Evolutionary conservation across 1,284 basidiomycete genomes (phyloP), one percentile per base, ranked within the genome.

Genomic region (Ceratobasidium sp.): DNA sequence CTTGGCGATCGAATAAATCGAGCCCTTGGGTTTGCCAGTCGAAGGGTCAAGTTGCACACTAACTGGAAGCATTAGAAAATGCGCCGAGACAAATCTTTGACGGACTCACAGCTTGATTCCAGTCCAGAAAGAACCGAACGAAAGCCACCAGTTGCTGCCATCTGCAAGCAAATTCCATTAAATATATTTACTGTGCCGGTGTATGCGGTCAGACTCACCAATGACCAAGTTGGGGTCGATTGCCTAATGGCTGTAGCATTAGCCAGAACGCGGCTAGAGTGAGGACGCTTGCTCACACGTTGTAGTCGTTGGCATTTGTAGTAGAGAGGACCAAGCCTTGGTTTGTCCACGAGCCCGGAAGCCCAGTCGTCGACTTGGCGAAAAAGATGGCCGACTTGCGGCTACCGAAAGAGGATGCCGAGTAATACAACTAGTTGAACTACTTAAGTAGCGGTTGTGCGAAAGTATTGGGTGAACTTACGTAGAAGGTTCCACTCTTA

Each of bases 261-360:
- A 50, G 17, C 1, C 1, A 13, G n/a, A 25, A 40, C 58, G 49
- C 58, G 68, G 55, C 15, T 42, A 35, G 49, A 34, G 38, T 40
- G 17, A 17, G 38, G 8, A 40, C 62, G 32, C 13, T 53, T 25
- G 25, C 15, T 73, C 80, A 60, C 65, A 84, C 85, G 73, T 87
- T 87, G 73, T 83, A 86, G 58, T 79, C 78, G 57, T 80, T 79
- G 3, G 76, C 72, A 8, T 73, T 72, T 1, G 78, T 75, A 0
- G 83, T 83, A 0, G 81, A 81, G 1, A 80, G 82, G 5, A 87
- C 82, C 5, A 85, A 75, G 1, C 85, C 85, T 56, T 82, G 73
- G 71, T 86, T 79, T 0, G 78, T 77, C 76, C 78, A 85, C 69
- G 78, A 81, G 0, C 82, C 80, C 80, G 71, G 25, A 50, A n/a